These are phyloP conservation scores for Microdochium paspali DNA, from an alignment of 2,329 filamentous ascomycete species.

Conservation along the genomic window DNA sequence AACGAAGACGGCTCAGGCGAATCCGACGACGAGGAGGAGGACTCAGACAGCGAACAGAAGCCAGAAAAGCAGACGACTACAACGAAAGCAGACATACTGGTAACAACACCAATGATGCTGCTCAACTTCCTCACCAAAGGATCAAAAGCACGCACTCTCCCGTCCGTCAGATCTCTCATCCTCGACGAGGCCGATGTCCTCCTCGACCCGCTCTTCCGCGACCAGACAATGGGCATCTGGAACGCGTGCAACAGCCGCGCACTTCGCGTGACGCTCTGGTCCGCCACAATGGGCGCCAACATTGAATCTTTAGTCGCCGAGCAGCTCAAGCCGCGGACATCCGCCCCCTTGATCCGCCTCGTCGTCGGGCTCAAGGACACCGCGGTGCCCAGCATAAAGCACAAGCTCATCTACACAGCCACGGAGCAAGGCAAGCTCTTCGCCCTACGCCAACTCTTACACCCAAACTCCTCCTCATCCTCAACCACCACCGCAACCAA, in stretches of 20 bases:
- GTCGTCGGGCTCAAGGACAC: conserved; percentile 97
- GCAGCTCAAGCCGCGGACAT: conserved; percentile 48
- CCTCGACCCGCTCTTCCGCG: conserved; percentile 80
- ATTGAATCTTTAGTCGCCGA: conserved; percentile 70
- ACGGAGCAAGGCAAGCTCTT: conserved; percentile 91
- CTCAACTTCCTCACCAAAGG: conserved; percentile 57
- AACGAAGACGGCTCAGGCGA: conserved; percentile 21
- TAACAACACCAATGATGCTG: conserved; percentile 71
- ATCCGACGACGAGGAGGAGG: conserved; percentile 13
- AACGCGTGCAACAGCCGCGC: conserved; percentile 59
- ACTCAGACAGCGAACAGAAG: conserved; percentile 17
- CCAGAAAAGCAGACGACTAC: conserved; percentile 37
- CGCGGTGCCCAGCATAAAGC: conserved; percentile 82
- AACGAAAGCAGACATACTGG: conserved; percentile 69
- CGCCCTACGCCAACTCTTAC: conserved; percentile 79
- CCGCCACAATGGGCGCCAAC: conserved; percentile 91
- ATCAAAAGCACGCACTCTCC: conserved; percentile 42
- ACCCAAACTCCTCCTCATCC: conserved; percentile 51
- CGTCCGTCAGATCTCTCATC: conserved; percentile 64
- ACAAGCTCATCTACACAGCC: conserved; percentile 83
- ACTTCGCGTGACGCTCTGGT: conserved; percentile 81
- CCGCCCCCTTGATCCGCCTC: conserved; percentile 61
- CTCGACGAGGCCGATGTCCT: conserved; percentile 95
- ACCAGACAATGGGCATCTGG: conserved; percentile 83
- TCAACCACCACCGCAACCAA: neutral